Conservation (phyloP, 78 protist species). For the Chrysochromulina tobinii region DNA sequence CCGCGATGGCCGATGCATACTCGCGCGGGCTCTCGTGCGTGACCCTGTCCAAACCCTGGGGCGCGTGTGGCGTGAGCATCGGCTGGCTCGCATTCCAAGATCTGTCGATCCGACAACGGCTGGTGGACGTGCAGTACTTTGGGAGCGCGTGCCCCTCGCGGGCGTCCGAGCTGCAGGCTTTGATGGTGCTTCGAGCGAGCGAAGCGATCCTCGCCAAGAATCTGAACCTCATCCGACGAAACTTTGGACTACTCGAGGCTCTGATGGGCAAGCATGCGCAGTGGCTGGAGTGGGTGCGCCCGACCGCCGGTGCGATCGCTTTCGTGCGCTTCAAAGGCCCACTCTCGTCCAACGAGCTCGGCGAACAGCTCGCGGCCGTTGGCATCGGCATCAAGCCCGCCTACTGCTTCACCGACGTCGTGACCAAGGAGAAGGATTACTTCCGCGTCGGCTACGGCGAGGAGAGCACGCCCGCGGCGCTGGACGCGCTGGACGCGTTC, state of each 20-base stretch:
- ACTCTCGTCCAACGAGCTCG: background rate
- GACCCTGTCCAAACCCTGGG: constrained; percentile 9
- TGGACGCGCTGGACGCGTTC: background rate
- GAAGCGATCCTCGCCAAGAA: background rate
- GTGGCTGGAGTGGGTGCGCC: background rate
- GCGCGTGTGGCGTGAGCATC: background rate
- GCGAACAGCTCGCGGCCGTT: background rate
- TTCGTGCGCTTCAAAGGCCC: background rate
- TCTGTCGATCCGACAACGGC: background rate
- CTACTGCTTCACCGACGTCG: constrained; percentile 4
- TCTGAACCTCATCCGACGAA: background rate
- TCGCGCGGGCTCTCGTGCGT: background rate
- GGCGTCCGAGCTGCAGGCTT: background rate
- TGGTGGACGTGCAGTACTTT: constrained; percentile 11
- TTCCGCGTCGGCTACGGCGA: constrained; percentile 29
- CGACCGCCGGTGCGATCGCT: constrained; percentile 21
- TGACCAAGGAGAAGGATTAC: background rate
- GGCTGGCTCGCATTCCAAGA: constrained; percentile 3
- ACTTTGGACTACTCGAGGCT: background rate
- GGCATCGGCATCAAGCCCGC: constrained; percentile 21
- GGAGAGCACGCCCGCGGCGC: background rate
- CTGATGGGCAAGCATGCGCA: background rate
- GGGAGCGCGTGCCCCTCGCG: constrained; percentile 1
- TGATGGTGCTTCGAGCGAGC: background rate
- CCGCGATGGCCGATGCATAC: constrained; percentile 9